Evolutionary conservation across 1,284 basidiomycete genomes (phyloP).

Genomic region (Phellinidium pouzarii): DNA sequence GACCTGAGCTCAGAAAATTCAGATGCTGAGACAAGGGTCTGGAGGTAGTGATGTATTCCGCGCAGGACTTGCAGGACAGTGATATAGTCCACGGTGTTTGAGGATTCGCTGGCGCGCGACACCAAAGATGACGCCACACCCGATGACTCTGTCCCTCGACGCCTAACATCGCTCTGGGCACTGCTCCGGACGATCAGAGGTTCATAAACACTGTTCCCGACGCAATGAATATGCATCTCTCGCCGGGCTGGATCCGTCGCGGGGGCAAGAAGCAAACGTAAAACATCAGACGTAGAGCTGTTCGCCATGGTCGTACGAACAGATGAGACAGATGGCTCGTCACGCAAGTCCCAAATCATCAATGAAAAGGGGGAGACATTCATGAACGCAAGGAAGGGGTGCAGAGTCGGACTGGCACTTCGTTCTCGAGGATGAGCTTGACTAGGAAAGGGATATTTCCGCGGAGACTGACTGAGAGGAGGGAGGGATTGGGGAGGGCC

Average conservation of each 20-base stretch:
- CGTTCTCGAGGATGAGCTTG: neutral
- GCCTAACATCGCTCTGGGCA: no score
- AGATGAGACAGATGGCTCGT: conserved; percentile 8
- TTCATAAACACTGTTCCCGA: conserved; percentile 8
- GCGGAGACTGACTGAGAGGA: neutral
- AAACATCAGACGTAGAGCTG: neutral
- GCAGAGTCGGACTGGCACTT: neutral
- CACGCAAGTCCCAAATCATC: conserved; percentile 11
- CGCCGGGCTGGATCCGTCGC: conserved; percentile 11
- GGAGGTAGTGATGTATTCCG: conserved; percentile 13
- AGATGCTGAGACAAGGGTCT: neutral
- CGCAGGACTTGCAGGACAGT: conserved; percentile 13
- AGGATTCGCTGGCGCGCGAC: neutral
- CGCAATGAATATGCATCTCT: conserved; percentile 18
- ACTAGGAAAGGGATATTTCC: neutral
- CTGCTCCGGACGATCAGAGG: conserved; percentile 5
- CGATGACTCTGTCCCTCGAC: no score
- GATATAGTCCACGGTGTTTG: neutral
- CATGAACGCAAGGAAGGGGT: neutral
- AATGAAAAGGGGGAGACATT: neutral
- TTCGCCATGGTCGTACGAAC: conserved; percentile 1
- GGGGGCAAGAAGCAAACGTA: conserved; percentile 5
- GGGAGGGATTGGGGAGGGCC: neutral
- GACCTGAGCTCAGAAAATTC: conserved; percentile 9
- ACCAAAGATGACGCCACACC: neutral